phyloP scores from a whole-genome alignment of 2,329 filamentous ascomycete genomes.

The Paecilomyces formosus region DNA sequence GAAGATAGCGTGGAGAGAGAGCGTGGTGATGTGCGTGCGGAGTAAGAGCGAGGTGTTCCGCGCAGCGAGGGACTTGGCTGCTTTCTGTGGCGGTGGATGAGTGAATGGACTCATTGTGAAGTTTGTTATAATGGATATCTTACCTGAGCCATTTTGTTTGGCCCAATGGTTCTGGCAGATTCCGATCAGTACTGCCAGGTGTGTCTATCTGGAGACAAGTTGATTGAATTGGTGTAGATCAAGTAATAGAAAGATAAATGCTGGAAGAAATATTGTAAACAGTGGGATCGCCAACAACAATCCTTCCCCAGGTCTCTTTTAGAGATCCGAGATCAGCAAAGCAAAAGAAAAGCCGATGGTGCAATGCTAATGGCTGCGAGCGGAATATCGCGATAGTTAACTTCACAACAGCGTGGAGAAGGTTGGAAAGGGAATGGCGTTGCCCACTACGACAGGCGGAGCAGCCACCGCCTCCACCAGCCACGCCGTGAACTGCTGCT shows the following conservation, averaged over 20 bases:
- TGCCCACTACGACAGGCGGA: constrained; percentile 24
- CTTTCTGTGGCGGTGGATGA: constrained; percentile 32
- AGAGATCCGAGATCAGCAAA: neutral
- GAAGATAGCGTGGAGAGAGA: constrained; percentile 66
- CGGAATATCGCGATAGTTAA: neutral
- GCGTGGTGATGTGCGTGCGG: constrained; percentile 71
- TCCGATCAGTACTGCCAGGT: neutral
- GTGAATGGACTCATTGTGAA: neutral
- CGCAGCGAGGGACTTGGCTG: constrained; percentile 58
- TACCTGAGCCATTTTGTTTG: constrained; percentile 14
- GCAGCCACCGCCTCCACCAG: constrained; percentile 11
- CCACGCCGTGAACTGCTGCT: constrained; percentile 5
- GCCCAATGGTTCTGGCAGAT: neutral
- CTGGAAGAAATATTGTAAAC: neutral
- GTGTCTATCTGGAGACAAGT: neutral
- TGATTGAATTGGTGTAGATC: neutral
- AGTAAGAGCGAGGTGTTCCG: constrained; percentile 71
- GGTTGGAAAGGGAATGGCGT: constrained; percentile 13
- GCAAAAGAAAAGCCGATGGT: neutral
- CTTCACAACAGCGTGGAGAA: neutral
- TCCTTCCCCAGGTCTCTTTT: neutral
- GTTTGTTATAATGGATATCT: neutral
- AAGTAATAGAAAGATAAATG: neutral
- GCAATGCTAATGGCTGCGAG: neutral
- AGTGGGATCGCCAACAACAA: neutral